Percentiles rank a stretch among this genome's conserved stretches.
Evolutionary conservation across 305 asterid species (phyloP).

Genomic region (Monarda citriodora): DNA sequence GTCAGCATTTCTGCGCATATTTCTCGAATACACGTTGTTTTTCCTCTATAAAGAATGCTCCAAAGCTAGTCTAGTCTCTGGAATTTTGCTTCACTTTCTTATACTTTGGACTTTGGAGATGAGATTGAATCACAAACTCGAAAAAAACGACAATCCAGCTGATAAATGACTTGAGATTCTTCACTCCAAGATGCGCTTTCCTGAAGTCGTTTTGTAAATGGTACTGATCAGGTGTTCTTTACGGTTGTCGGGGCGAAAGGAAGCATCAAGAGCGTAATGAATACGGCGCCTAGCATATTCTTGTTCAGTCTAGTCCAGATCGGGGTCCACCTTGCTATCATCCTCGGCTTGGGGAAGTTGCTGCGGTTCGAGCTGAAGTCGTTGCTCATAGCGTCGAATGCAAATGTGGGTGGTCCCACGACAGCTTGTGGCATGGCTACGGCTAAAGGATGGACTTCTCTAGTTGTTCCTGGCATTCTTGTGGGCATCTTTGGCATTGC

Average conservation of each 20-base stretch:
- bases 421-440: slow-evolving; percentile 99
- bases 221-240: slow-evolving; percentile 57
- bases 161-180: too few relatives aligned
- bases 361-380: slow-evolving; percentile 64
- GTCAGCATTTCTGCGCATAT: slow-evolving; percentile 25
- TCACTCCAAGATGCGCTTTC: background rate
- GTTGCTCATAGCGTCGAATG: slow-evolving; percentile 91
- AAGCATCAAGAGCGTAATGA: slow-evolving; percentile 66
- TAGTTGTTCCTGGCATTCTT: slow-evolving; percentile 86
- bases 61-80: background rate
- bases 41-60: background rate
- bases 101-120: too few relatives aligned
- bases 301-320: slow-evolving; percentile 80
- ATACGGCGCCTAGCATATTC: slow-evolving; percentile 85
- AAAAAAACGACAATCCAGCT: background rate
- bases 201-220: background rate
- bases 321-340: slow-evolving; percentile 70
- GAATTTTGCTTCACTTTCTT: background rate
- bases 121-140: too few relatives aligned
- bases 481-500: slow-evolving; percentile 93
- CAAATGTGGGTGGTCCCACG: slow-evolving; percentile 97
- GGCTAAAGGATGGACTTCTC: slow-evolving; percentile 93
- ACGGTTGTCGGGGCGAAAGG: slow-evolving; percentile 86
- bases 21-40: background rate
- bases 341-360: slow-evolving; percentile 88